Base-by-base conservation (phyloP, 768 basidiomycete species). In the Suillus lakei region DNA sequence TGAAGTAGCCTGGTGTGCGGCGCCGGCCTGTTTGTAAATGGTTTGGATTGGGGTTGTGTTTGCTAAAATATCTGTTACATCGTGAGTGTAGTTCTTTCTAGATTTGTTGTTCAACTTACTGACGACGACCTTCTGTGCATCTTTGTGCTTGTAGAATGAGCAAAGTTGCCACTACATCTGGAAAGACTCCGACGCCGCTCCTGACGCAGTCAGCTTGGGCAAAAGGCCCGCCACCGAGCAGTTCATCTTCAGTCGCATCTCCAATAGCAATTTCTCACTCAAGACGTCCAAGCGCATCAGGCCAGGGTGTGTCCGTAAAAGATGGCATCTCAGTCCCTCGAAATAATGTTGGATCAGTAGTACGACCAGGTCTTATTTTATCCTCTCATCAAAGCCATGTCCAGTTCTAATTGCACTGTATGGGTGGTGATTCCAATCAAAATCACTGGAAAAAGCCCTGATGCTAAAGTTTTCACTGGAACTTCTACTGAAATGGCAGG, bases 181-280 rank as follows among this genome's bases (percentile, higher is more conserved):
- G 82, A 81, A 90, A 90, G 87, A 89, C 82, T 83, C 85, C 85
- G 80, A 78, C 87, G 82, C 87, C 84, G 86, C 88, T 90, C 82
- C 81, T 90, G 77, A 77, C 84, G 83, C 87, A 88, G 85, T 94
- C 93, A 80, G 94, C 93, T 84, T 97, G 95, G 95, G 82, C 91
- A 81, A 91, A 81, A 85, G 93, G 94, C 78, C 94, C 94, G 60
- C 93, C 95, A 63, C 85, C 86, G 69, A 80, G 71, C 67, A 76
- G 64, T 15, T 77, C 88, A 65, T 78, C 85, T 63, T 80, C 81
- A 65, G 78, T 74, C 44, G 75, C 80, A 60, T 73, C 83, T 61
- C 84, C 82, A 58, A 75, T 80, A 66, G 76, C 83, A 64, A 78
- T 77, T 51, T 85, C 89, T 34, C 93, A 95, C 76, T 91, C 92